phyloP scores from a whole-genome alignment of 1,284 basidiomycete genomes.

The Butyriboletus appendiculatus region DNA sequence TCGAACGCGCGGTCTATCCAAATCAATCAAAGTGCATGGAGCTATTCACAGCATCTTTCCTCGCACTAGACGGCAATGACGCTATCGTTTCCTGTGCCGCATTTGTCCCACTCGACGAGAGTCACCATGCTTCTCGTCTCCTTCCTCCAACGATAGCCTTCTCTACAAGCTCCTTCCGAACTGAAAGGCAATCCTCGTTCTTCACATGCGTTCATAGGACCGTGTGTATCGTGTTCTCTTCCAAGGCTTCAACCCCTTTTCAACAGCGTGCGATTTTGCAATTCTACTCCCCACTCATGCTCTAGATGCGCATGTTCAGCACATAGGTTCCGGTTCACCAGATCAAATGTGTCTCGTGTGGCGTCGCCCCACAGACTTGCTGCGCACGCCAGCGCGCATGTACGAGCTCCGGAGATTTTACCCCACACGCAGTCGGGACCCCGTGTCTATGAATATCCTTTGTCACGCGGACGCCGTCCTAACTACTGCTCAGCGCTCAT shows the following conservation, averaged over 20 bases:
- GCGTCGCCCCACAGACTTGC: neutral
- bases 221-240: conserved; percentile 7
- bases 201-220: conserved; percentile 12
- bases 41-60: neutral
- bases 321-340: conserved; percentile 1
- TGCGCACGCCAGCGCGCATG: neutral
- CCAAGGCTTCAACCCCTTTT: conserved; percentile 1
- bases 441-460: neutral
- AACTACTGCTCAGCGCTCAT: conserved; percentile 1
- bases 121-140: conserved; percentile 12
- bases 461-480: conserved; percentile 1
- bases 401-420: conserved; percentile 13
- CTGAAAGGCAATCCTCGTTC: conserved; percentile 16
- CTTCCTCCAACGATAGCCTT: conserved; percentile 15
- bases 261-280: conserved; percentile 17
- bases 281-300: conserved; percentile 9
- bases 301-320: conserved; percentile 7
- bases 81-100: conserved; percentile 2
- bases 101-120: conserved; percentile 5
- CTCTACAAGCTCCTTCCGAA: conserved; percentile 30
- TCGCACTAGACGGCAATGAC: conserved; percentile 1
- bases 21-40: conserved; percentile 3
- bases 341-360: conserved; percentile 2
- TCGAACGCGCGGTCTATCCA: neutral
- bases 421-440: conserved; percentile 12